These are phyloP conservation scores for Aurantiochytrium sp. DNA, from an alignment of 108 stramenopile species.

Conservation along the genomic window DNA sequence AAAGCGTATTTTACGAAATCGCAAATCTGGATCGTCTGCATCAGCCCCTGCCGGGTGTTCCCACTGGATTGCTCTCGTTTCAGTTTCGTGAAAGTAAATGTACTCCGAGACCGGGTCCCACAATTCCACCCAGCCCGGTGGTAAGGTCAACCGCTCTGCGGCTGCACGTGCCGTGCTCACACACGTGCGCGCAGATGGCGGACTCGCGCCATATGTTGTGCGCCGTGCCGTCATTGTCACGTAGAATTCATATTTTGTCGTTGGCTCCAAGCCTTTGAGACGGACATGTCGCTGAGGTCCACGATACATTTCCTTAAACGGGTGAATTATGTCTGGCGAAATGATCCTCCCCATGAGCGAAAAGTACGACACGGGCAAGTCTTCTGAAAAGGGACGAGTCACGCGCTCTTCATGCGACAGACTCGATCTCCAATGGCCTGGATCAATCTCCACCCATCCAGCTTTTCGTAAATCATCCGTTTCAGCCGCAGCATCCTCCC, in stretches of 20 bases:
- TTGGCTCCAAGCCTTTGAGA: not conserved
- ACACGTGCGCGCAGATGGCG: not conserved
- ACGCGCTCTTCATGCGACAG: not conserved
- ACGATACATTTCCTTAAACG: not conserved
- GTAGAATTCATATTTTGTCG: not conserved
- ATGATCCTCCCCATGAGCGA: not conserved
- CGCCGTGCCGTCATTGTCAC: not conserved
- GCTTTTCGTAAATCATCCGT: not conserved
- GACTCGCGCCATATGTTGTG: not conserved
- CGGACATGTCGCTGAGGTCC: not conserved
- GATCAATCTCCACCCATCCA: not conserved
- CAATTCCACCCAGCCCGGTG: not conserved
- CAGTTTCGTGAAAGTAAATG: not conserved
- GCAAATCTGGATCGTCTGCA: not conserved
- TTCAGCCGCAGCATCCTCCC: not conserved
- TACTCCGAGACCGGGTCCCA: conserved; percentile 9
- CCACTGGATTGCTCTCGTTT: not conserved
- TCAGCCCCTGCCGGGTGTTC: not conserved
- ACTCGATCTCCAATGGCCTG: not conserved
- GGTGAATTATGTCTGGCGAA: not conserved
- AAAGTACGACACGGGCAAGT: not conserved
- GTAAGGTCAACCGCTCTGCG: not conserved
- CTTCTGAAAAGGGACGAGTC: not conserved
- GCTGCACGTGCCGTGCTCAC: not conserved
- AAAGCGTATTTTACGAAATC: not conserved